Base-by-base conservation (phyloP, 140 eudicot genomes). In the Senecio squalidus region DNA sequence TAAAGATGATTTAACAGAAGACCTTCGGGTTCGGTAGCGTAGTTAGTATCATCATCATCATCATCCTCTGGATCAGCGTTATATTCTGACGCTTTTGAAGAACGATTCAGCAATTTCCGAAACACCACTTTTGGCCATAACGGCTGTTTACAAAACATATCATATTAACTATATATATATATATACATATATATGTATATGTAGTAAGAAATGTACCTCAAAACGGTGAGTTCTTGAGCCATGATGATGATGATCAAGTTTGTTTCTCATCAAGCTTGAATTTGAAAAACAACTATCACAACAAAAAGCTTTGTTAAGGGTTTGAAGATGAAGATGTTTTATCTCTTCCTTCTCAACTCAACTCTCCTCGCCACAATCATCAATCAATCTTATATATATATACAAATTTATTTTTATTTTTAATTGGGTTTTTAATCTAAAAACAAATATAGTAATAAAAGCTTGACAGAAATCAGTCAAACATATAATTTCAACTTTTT, bases 71-170 rank as follows among this genome's bases (percentile, higher is more conserved):
- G 62, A 55, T 87, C 96, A 21, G 99, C 99, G 58, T 76, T 67
- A 66, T 63, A 92, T 47, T 92, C 95, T 1, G 92, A 74, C 15
- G 64, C 69, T 43, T 62, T 68, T 4, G 80, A 29, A 46, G 72
- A 20, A 21, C 87, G 74, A 55, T 88, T 84, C 24, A 92, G 89
- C 99, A 79, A 92, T 55, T 92, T 92, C 4, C 99, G 86, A 60
- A 92, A 58, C 27, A 88, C 85, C 14, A 76, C 46, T 41, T 74
- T 79, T 7, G 89, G 84, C 99, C 99, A 86, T 33, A 84, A 80
- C 33, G 72, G 69, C 98, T 91, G 88, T 65, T 70, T 74, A 60
- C 77, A 78, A 79, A 36, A 36, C 43, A 36, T 31, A 34, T 9
- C 43, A 36, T 36, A 10, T 36, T 9, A 36, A 4, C 43, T 9